Evolutionary conservation across 805 yeast genomes (phyloP), one percentile per base, ranked within the genome.

Genomic region (Lipomyces yamadae): DNA sequence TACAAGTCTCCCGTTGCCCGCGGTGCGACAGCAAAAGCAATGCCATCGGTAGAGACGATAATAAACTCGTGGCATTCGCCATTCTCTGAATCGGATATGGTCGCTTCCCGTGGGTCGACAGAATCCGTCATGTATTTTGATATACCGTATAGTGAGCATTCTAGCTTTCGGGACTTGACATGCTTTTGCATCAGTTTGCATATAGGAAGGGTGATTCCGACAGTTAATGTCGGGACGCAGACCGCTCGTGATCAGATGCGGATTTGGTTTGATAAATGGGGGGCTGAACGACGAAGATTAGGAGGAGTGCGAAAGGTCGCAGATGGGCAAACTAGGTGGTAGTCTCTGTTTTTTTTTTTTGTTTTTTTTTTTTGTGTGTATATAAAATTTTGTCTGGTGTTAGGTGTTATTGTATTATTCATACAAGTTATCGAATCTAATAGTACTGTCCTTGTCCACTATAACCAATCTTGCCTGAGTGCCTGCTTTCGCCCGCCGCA

Each of bases 141-240:
- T 33, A 84, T 93, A 1, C 98, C 99, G 0, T 95, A 95, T 74
- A 89, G 96, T 74, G 99, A 95, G 75, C 99, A 95, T 78, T 91
- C 97, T 10, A 91, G 97, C 65, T 94, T 87, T 73, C 80, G 89
- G 50, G 99, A 95, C 73, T 80, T 95, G 50, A 82, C 88, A 11
- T 82, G 83, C 63, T 91, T 94, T 74, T 84, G 88, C 30, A 78
- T 83, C 1, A 77, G 82, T 30, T 71, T 91, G 53, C 76, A 82
- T 6, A 83, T 86, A 70, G 77, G 78, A 0, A 73, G 81, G 53
- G 83, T 91, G 13, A 85, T 92, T 7, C 95, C 98, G 0, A 95
- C 99, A 0, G 99, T 94, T 3, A 74, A 76, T 52, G 73, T 57
- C 56, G 69, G 68, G 32, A 68, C 63, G 53, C 62, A 32, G 67